These are phyloP conservation scores for Cyberlindnera xishuangbannaensis DNA, from an alignment of 805 yeast species.

Conservation along the genomic window DNA sequence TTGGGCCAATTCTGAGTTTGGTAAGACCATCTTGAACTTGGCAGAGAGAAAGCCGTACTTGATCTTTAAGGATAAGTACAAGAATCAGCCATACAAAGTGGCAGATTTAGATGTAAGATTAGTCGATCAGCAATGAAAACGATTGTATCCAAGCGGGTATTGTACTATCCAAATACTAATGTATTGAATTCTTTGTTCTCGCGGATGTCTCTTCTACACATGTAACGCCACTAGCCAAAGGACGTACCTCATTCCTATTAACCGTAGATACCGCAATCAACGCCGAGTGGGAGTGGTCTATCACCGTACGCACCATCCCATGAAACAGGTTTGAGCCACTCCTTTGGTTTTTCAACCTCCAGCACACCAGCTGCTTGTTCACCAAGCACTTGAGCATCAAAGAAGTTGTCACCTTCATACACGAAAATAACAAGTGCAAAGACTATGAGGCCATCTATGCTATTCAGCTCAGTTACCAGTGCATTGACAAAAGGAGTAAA, in stretches of 20 bases:
- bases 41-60: constrained; percentile 70
- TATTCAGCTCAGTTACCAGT: constrained; percentile 7
- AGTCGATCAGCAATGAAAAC: too few species aligned
- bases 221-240: too few species aligned
- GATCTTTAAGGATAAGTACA: constrained; percentile 44
- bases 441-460: constrained; percentile 17
- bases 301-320: constrained; percentile 87
- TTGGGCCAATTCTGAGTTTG: constrained; percentile 92
- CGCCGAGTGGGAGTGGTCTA: constrained; percentile 55
- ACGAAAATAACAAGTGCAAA: constrained; percentile 54
- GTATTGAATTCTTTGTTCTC: too few species aligned
- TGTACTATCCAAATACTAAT: too few species aligned
- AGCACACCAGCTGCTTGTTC: constrained; percentile 23
- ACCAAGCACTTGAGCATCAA: constrained; percentile 54
- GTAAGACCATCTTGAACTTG: constrained; percentile 73
- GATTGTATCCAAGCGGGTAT: too few species aligned
- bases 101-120: too few species aligned
- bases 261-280: constrained; percentile 75
- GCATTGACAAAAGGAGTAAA: constrained; percentile 15
- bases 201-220: too few species aligned
- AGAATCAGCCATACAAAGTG: too few species aligned
- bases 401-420: constrained; percentile 86
- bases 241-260: too few species aligned
- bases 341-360: constrained; percentile 11
- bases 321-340: constrained; percentile 58